Evolutionary conservation across 2,329 filamentous ascomycete species (phyloP), one percentile per base, ranked within the genome.

Genomic region (Penicillium vulpinum): DNA sequence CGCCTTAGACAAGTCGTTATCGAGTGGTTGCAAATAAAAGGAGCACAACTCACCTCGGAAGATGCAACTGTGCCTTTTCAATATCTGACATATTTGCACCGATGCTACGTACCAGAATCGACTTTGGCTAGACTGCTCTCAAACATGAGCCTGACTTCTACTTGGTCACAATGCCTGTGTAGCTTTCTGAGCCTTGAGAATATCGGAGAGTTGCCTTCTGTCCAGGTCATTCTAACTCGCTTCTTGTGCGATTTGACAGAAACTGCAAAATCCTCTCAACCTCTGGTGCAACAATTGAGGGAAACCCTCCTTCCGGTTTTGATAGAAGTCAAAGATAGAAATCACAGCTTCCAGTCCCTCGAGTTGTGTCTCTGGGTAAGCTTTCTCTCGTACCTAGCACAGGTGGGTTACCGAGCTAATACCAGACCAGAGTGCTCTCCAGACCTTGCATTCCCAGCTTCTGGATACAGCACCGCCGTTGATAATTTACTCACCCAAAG

Each of bases 341-440:
- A 64, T 28, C 36, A 54, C 13, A 48, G 46, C 15, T 64, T 67
- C 46, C 38, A 62, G 38, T 49, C 48, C 3, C 59, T 73, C 36
- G 70, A 73, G 21, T 51, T 64, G 33, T 62, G 67, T 48, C 66
- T 77, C 33, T 67, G 70, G 68, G 75, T 76, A 67, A 64, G 41
- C 50, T 41, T 31, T 26, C 36, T 15, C 15, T 35, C 41, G 26
- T 40, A 15, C 22, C 5, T 44, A 10, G 5, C 22, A 49, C 24
- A 39, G 18, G 31, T 39, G 10, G 10, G 9, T 10, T 11, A 5
- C 31, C 45, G 47, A 28, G 48, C 67, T 70, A 54, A 71, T 50
- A 16, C 7, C 35, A 38, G 39, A 16, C 2, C 51, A 73, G 73
- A 55, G 50, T 33, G 60, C 70, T 4, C 58, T 71, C n/a, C 62